Evolutionary conservation across 805 yeast genomes (phyloP).

Genomic region (Wickerhamomyces silvicola): DNA sequence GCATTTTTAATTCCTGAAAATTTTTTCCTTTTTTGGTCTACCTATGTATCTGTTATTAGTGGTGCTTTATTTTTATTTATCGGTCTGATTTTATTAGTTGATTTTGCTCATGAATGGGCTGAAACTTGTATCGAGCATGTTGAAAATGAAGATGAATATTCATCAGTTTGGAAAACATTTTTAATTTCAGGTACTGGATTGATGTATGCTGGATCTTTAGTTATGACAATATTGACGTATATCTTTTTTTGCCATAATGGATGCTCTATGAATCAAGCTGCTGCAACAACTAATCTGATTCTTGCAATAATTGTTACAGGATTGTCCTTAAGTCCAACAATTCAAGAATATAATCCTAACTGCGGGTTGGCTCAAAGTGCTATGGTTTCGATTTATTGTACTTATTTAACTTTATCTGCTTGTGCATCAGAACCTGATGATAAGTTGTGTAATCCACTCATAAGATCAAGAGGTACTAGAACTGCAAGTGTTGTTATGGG

Average conservation of each 20-base stretch:
- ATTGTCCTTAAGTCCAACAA: slow-evolving; percentile 69
- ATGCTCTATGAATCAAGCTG: slow-evolving; percentile 85
- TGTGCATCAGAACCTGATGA: slow-evolving; percentile 97
- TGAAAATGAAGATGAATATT: slow-evolving; percentile 64
- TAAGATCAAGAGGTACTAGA: slow-evolving; percentile 84
- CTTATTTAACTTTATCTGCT: slow-evolving; percentile 86
- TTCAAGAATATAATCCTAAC: slow-evolving; percentile 89
- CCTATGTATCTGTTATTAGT: slow-evolving; percentile 76
- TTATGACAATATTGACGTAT: slow-evolving; percentile 74
- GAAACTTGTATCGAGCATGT: slow-evolving; percentile 89
- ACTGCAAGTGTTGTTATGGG: slow-evolving; percentile 84
- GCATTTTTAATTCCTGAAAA: slow-evolving; percentile 81
- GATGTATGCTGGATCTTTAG: slow-evolving; percentile 73
- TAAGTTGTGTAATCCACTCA: slow-evolving; percentile 81
- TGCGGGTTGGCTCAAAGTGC: slow-evolving; percentile 96
- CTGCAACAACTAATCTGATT: slow-evolving; percentile 70
- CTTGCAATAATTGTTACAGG: slow-evolving; percentile 58
- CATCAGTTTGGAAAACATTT: slow-evolving; percentile 67
- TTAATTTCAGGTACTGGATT: slow-evolving; percentile 80
- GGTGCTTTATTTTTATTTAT: slow-evolving; percentile 83
- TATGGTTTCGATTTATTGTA: slow-evolving; percentile 91
- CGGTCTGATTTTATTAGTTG: slow-evolving; percentile 85
- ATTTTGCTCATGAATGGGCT: slow-evolving; percentile 98
- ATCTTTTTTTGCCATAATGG: slow-evolving; percentile 74
- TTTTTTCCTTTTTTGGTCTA: slow-evolving; percentile 87